Evolutionary conservation across 2,329 filamentous ascomycete species (phyloP).

Genomic region (Cercospora beticola): DNA sequence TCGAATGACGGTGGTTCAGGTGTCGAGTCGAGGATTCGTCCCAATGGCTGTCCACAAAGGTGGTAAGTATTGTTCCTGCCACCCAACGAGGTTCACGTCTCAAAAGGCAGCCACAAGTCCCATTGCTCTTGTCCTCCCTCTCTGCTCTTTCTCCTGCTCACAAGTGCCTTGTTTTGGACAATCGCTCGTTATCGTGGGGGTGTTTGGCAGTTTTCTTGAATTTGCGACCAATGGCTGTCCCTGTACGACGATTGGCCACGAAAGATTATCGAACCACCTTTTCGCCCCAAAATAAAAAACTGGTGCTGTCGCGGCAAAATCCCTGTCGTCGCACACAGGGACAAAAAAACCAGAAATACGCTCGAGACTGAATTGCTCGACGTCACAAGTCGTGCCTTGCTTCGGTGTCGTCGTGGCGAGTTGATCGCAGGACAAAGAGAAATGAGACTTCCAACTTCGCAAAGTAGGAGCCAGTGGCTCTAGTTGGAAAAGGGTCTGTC

Average conservation of each 20-base stretch:
- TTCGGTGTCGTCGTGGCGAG: neutral
- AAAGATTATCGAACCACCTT: slow-evolving; percentile 8
- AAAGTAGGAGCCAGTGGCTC: neutral
- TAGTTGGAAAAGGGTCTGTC: neutral
- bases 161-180: neutral
- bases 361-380: neutral
- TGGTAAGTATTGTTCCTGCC: neutral
- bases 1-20: neutral
- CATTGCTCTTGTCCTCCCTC: neutral
- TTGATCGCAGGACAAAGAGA: neutral
- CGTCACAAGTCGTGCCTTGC: neutral
- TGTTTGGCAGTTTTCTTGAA: neutral
- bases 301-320: neutral
- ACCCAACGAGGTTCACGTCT: neutral
- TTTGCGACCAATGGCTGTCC: neutral
- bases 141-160: neutral
- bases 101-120: slow-evolving; percentile 25
- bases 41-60: neutral
- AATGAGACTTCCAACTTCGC: neutral
- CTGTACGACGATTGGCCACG: neutral
- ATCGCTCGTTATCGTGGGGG: neutral
- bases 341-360: neutral
- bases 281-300: neutral
- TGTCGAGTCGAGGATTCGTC: neutral
- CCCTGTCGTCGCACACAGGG: neutral